Evolutionary conservation across 179 eudicot genomes (phyloP).

Genomic region (Camellia oleifera): DNA sequence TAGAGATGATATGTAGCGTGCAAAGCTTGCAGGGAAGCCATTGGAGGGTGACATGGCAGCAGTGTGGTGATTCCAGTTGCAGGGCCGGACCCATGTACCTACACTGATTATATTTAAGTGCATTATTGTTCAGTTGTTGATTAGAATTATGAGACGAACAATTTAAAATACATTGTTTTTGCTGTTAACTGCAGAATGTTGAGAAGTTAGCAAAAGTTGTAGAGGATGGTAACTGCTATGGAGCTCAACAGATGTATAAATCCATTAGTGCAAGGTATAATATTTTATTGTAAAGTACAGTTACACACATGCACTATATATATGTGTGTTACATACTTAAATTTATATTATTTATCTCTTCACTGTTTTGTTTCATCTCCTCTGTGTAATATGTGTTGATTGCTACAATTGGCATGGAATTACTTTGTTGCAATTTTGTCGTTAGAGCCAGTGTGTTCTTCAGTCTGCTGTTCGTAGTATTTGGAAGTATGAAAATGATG

Average conservation of each 20-base stretch:
- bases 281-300: neutral
- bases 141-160: neutral
- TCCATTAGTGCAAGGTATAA: slow-evolving; percentile 71
- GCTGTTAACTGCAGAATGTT: slow-evolving; percentile 53
- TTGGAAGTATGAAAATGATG: neutral
- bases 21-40: too few relatives aligned
- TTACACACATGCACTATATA: neutral
- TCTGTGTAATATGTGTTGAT: neutral
- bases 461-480: neutral
- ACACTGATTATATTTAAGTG: neutral
- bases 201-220: slow-evolving; percentile 71
- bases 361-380: neutral
- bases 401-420: neutral
- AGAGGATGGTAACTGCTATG: slow-evolving; percentile 74
- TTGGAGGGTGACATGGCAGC: too few relatives aligned
- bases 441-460: neutral
- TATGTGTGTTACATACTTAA: too few relatives aligned
- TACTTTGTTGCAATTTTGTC: neutral
- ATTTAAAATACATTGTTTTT: neutral
- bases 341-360: neutral
- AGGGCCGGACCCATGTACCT: too few relatives aligned
- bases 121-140: neutral
- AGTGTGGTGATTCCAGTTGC: too few relatives aligned
- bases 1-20: too few relatives aligned
- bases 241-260: slow-evolving; percentile 99